Conservation (phyloP, 371 early-diverging fungal genomes). For the Mucor sp. region DNA sequence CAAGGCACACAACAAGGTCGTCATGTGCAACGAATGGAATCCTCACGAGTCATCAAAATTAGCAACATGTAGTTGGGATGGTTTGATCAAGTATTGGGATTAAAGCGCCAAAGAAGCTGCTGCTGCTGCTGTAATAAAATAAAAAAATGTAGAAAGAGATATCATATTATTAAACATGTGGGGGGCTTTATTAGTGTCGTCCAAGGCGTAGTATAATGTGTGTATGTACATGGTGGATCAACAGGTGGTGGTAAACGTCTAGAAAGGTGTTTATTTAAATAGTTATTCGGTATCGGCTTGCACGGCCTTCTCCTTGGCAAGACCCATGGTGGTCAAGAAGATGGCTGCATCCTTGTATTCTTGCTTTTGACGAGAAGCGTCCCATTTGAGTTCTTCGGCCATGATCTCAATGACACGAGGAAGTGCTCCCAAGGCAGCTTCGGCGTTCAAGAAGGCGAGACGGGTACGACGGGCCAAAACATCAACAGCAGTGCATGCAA, state of each 20-base stretch:
- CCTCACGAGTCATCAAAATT: conserved; percentile 94
- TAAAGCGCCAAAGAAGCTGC: conserved; percentile 35
- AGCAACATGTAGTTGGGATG: conserved; percentile 96
- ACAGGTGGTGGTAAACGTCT: background rate
- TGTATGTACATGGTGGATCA: background rate
- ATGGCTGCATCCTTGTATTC: conserved; percentile 73
- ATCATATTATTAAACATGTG: too few species aligned
- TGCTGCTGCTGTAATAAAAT: background rate
- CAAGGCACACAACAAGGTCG: conserved; percentile 90
- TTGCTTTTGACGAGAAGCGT: conserved; percentile 57
- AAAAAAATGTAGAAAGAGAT: background rate
- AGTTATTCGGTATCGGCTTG: conserved; percentile 6
- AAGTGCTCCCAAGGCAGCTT: conserved; percentile 87
- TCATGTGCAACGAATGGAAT: conserved; percentile 92
- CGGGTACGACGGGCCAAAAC: conserved; percentile 94
- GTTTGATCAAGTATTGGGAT: conserved; percentile 92
- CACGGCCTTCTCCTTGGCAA: conserved; percentile 33
- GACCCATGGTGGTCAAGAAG: conserved; percentile 92
- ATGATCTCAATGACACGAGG: conserved; percentile 92
- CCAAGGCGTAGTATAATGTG: background rate
- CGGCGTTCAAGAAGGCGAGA: conserved; percentile 94
- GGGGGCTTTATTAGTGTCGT: too few species aligned
- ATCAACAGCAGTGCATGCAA: conserved; percentile 93
- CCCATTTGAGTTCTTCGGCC: conserved; percentile 90
- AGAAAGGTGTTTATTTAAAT: conserved; percentile 2